phyloP scores from a whole-genome alignment of 805 yeast species.

The Metschnikowia reukaufii region DNA sequence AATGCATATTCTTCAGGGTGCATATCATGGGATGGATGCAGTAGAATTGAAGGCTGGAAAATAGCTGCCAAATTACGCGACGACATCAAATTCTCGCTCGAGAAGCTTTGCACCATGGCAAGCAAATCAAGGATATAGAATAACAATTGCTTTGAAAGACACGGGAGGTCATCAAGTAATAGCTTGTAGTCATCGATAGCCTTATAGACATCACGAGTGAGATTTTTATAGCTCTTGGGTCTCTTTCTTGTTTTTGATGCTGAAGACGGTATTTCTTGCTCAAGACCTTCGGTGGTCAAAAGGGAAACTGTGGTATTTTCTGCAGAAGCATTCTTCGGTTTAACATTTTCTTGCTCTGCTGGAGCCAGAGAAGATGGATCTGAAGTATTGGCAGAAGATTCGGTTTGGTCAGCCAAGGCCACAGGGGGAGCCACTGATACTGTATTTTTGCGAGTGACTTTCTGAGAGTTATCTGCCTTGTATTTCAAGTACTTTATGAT shows the following conservation, averaged over 20 bases:
- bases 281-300: neutral
- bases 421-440: neutral
- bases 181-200: slow-evolving; percentile 71
- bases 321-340: neutral
- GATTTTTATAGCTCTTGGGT: slow-evolving; percentile 52
- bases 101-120: slow-evolving; percentile 77
- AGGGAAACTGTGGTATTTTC: too few relatives aligned
- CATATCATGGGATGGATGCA: slow-evolving; percentile 92
- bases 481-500: slow-evolving; percentile 65
- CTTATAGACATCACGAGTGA: slow-evolving; percentile 62
- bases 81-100: slow-evolving; percentile 83
- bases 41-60: slow-evolving; percentile 93
- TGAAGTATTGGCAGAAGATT: neutral
- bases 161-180: slow-evolving; percentile 69
- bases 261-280: neutral
- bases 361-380: neutral
- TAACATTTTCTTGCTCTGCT: neutral
- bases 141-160: slow-evolving; percentile 74
- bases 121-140: slow-evolving; percentile 85
- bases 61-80: slow-evolving; percentile 92
- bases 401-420: neutral
- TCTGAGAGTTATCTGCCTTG: slow-evolving; percentile 43
- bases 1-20: slow-evolving; percentile 88
- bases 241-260: slow-evolving; percentile 24
- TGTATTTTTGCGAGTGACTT: neutral